Evolutionary conservation across 352 stramenopile genomes (phyloP), one percentile per base, ranked within the genome.

Genomic region (Thalassiosira hispida): DNA sequence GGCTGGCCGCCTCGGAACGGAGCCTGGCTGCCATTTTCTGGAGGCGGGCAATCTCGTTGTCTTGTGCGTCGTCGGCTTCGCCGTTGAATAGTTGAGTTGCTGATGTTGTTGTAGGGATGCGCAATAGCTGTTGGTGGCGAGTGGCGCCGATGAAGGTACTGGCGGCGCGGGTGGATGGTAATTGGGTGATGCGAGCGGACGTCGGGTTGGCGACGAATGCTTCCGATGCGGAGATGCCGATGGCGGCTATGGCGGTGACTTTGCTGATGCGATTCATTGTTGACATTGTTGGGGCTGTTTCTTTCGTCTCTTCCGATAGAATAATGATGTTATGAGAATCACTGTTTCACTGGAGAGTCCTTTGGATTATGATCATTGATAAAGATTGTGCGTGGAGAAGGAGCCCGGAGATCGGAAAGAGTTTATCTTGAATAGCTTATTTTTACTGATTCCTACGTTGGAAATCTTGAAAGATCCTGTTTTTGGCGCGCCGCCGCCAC

Each of bases 31-130:
- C 89, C 73, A 90, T 85, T 33, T 74, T 69, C 44, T 81, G 75
- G 20, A 94, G 83, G 2, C 84, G 70, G 63, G 86, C 80, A 44
- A 93, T 90, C 73, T 92, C 86, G 65, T 87, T 76, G 55, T 91
- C 86, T 51, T 76, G 27, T 14, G 35, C 67, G 12, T 73, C 33
- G 31, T 77, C 78, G 46, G 83, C 62, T 76, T 63, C 42, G 22
- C 55, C 33, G 0, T 12, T 23, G 55, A 61, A 61, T 22, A 67
- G 66, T 59, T 47, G 51, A 14, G 62, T 49, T 31, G 44, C 46
- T 31, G 9, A 5, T 7, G 22, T 8, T 23, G 62, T 49, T 31
- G 44, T 49, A 18, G 9, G 11, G 6, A 23, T 8, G 11, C 29
- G 1, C 11, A 40, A 29, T 14, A 49, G 31, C 49, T 3, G 47